These are phyloP conservation scores for Primulina huaijiensis DNA, from an alignment of 257 asterid genomes.

Conservation along the genomic window DNA sequence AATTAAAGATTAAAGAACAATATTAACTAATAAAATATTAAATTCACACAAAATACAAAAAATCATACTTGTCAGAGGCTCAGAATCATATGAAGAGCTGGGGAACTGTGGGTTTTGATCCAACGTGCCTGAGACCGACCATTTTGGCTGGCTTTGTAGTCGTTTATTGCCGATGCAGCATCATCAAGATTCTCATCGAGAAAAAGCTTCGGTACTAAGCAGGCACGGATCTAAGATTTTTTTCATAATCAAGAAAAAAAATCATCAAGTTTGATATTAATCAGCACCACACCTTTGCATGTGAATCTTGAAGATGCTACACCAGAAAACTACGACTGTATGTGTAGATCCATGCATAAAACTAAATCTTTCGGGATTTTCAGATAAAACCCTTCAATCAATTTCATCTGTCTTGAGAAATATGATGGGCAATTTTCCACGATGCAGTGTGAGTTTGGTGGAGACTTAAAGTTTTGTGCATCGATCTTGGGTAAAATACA, in stretches of 20 bases:
- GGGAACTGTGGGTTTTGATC: conserved; percentile 11
- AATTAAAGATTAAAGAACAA: background rate
- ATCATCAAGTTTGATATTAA: background rate
- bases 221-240: background rate
- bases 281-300: conserved; percentile 21
- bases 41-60: conserved; percentile 6
- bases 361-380: conserved; percentile 14
- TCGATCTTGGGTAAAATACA: background rate
- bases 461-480: background rate
- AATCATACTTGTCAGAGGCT: background rate
- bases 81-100: background rate
- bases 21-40: background rate
- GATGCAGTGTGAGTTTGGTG: background rate
- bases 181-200: conserved; percentile 58
- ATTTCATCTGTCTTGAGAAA: background rate
- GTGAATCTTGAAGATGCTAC: conserved; percentile 65
- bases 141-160: conserved; percentile 24
- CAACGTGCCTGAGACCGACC: background rate
- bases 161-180: conserved; percentile 60
- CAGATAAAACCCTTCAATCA: background rate
- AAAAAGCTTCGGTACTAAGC: conserved; percentile 5
- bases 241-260: background rate
- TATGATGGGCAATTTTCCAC: background rate
- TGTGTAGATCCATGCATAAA: conserved; percentile 33
- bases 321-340: conserved; percentile 47